Base-by-base conservation (phyloP, 805 yeast genomes). In the Pichia manshurica region DNA sequence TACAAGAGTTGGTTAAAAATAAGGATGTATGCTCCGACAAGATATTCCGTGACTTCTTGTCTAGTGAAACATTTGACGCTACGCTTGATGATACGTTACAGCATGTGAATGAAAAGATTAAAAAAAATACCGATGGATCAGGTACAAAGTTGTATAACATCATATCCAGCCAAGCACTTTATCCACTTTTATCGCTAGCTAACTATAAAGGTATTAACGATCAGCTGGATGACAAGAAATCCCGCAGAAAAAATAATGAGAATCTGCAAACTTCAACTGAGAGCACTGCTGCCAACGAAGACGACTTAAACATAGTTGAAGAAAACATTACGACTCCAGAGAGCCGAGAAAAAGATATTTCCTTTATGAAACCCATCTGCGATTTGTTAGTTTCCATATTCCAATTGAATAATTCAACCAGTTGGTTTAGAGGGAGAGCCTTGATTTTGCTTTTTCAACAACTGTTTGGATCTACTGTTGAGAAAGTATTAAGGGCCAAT, bases 351-450 rank as follows among this genome's bases (percentile, higher is more conserved):
- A 49, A 42, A 22, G 49, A 51, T n/a, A 52, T 61, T 23, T 72
- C 84, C 0, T 87, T 87, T 64, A 83, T 88, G 13, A 84, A 81
- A 57, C 95, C 96, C 0, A 81, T 90, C 3, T 82, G 91, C 53
- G 95, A 88, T 53, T 60, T 87, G 10, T 73, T 89, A 44, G 74
- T 87, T 17, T 70, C 83, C 0, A 58, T 88, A 1, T 90, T 90
- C 64, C 79, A 85, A 28, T 64, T 87, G 20, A 56, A 63, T n/a
- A 62, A 53, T 16, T 73, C 85, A 1, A 80, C 79, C 41, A 78
- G 80, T 41, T 87, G 96, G 95, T 64, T 90, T 1, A 69, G 96
- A 45, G 97, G 96, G 0, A 71, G 89, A 39, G 96, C 96, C 0
- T 71, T 88, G 8, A 73, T 89, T 34, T 80, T 88, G 5, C 78